Evolutionary conservation across 108 stramenopile genomes (phyloP).

Genomic region (Aurantiochytrium sp.): DNA sequence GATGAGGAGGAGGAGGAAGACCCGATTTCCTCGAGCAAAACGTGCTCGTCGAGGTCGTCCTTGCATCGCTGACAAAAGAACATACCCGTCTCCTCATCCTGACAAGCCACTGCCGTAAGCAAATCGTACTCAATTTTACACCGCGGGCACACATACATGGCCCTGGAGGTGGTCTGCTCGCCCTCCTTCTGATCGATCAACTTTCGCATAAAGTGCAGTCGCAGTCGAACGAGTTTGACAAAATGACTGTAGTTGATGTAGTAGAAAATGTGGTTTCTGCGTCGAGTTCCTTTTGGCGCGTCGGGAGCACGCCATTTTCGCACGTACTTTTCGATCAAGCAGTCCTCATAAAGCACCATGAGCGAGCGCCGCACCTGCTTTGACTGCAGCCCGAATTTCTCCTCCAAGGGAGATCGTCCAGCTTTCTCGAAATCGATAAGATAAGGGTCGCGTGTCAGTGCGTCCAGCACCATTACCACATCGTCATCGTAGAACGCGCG

Average conservation of each 20-base stretch:
- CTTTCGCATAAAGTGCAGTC: not conserved
- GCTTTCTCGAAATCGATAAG: not conserved
- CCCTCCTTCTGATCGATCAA: not conserved
- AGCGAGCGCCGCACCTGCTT: not conserved
- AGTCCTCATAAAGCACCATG: not conserved
- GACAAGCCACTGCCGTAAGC: not conserved
- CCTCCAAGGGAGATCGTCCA: not conserved
- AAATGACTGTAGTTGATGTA: not conserved
- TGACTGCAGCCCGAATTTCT: not conserved
- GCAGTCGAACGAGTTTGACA: not conserved
- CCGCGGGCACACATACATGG: not conserved
- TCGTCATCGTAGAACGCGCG: slow-evolving; percentile 7
- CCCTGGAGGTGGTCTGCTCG: not conserved
- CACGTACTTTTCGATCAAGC: not conserved
- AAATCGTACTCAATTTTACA: not conserved
- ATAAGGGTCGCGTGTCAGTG: not conserved
- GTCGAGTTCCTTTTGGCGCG: not conserved
- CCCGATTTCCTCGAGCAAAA: not conserved
- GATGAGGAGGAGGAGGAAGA: not conserved
- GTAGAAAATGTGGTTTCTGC: not conserved
- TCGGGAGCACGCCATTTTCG: not conserved
- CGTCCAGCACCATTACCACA: not conserved
- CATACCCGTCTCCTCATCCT: not conserved
- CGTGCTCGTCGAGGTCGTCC: not conserved
- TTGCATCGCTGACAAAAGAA: not conserved